Percentiles rank a stretch among this genome's conserved stretches.
Conservation (phyloP, 345 rosid genomes). For the Brassica juncea region DNA sequence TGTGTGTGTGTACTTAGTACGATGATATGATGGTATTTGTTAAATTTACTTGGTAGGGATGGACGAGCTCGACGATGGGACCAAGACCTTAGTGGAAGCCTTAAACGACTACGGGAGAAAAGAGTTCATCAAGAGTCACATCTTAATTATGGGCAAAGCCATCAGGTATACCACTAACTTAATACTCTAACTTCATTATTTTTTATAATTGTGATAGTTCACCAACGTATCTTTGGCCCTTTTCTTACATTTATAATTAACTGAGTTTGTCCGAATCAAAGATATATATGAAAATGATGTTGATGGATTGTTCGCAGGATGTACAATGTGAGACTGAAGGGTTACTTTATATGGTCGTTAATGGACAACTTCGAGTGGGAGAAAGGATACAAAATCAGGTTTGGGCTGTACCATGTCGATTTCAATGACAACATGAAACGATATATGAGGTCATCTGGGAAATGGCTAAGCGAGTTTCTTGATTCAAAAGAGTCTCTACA, state of each 20-base stretch:
- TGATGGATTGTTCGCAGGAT: slow-evolving; percentile 21
- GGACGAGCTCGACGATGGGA: slow-evolving; percentile 41
- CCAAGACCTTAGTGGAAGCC: slow-evolving; percentile 10
- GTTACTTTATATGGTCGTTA: slow-evolving; percentile 61
- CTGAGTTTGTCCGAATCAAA: background rate
- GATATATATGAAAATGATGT: background rate
- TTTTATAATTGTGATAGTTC: background rate
- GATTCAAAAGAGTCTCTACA: slow-evolving; percentile 22
- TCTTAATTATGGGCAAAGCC: slow-evolving; percentile 34
- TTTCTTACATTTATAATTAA: background rate
- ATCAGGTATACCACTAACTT: slow-evolving; percentile 20
- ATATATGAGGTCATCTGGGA: slow-evolving; percentile 39
- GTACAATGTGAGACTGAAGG: slow-evolving; percentile 44
- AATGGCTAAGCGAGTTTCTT: slow-evolving; percentile 40
- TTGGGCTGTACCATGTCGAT: slow-evolving; percentile 51
- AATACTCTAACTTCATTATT: background rate
- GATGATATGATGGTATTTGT: background rate
- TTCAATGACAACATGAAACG: slow-evolving; percentile 44
- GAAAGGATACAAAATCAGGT: slow-evolving; percentile 43
- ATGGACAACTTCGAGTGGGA: slow-evolving; percentile 57
- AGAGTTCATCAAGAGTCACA: slow-evolving; percentile 42
- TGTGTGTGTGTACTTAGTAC: background rate
- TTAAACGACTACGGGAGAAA: slow-evolving; percentile 33
- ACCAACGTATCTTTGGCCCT: background rate
- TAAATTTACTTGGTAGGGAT: slow-evolving; percentile 21